Conservation (phyloP, 306 rosid species). For the Fragaria nilgerrensis region DNA sequence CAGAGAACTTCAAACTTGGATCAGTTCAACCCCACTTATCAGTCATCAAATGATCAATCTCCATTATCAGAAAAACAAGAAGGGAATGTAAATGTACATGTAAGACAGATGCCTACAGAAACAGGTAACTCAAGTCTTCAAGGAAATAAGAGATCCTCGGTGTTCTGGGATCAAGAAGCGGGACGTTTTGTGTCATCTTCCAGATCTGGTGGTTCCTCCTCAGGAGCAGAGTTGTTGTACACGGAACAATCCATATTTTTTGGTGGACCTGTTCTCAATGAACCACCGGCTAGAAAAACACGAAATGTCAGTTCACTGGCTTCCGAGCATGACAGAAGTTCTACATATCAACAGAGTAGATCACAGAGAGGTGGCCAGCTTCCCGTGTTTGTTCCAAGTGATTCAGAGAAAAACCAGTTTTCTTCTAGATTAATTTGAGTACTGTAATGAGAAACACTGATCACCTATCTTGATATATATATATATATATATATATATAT, state of each 20-base stretch:
- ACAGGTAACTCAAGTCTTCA: slow-evolving; percentile 33
- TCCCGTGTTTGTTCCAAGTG: slow-evolving; percentile 71
- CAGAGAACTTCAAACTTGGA: slow-evolving; percentile 43
- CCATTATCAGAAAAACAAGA: slow-evolving; percentile 43
- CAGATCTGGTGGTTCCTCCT: slow-evolving; percentile 36
- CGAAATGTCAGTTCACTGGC: slow-evolving; percentile 39
- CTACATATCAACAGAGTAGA: slow-evolving; percentile 56
- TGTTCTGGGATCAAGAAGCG: slow-evolving; percentile 79
- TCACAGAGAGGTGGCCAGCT: slow-evolving; percentile 63
- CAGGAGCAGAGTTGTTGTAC: slow-evolving; percentile 63
- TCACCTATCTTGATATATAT: too few species aligned
- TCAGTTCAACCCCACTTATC: slow-evolving; percentile 67
- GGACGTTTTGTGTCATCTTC: slow-evolving; percentile 71
- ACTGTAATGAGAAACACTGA: neutral
- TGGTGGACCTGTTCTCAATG: slow-evolving; percentile 68
- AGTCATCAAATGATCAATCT: slow-evolving; percentile 48
- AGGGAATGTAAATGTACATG: slow-evolving; percentile 27
- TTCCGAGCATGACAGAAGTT: slow-evolving; percentile 42
- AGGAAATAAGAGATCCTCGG: slow-evolving; percentile 49
- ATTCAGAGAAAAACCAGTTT: slow-evolving; percentile 51
- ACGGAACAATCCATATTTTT: slow-evolving; percentile 73
- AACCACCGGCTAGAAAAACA: slow-evolving; percentile 41
- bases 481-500: neutral
- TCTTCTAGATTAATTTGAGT: slow-evolving; percentile 25
- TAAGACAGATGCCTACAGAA: slow-evolving; percentile 36